Percentiles rank a stretch among this genome's conserved stretches.
phyloP scores from a whole-genome alignment of 805 yeast species.

The Kodamaea hsintzibuensis region DNA sequence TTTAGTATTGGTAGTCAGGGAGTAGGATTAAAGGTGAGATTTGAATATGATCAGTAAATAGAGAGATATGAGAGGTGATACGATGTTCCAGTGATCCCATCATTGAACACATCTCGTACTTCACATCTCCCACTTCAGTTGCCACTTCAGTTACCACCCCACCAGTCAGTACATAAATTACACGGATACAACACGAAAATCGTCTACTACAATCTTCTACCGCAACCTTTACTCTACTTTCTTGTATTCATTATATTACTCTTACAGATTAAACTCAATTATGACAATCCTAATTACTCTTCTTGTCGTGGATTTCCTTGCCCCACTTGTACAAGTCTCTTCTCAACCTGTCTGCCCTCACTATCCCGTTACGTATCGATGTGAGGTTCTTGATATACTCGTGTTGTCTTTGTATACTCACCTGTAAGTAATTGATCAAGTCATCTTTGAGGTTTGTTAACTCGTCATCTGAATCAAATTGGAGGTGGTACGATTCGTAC shows the following conservation, averaged over 20 bases:
- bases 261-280: background rate
- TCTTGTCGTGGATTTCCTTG: constrained; percentile 66
- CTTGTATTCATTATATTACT: background rate
- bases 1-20: no score
- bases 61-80: no score
- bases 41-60: no score
- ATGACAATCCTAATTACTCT: constrained; percentile 6
- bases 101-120: no score
- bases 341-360: constrained; percentile 75
- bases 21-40: no score
- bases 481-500: constrained; percentile 30
- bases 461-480: constrained; percentile 25
- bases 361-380: constrained; percentile 71
- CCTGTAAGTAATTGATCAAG: constrained; percentile 43
- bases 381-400: constrained; percentile 82
- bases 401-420: constrained; percentile 53
- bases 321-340: constrained; percentile 79
- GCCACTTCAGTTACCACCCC: no score
- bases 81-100: no score
- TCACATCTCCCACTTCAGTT: no score
- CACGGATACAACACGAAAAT: no score
- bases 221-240: background rate
- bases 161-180: no score
- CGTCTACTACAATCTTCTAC: no score
- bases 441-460: constrained; percentile 62